Conservation (phyloP, 805 yeast species). For the Candida yuanshanica region DNA sequence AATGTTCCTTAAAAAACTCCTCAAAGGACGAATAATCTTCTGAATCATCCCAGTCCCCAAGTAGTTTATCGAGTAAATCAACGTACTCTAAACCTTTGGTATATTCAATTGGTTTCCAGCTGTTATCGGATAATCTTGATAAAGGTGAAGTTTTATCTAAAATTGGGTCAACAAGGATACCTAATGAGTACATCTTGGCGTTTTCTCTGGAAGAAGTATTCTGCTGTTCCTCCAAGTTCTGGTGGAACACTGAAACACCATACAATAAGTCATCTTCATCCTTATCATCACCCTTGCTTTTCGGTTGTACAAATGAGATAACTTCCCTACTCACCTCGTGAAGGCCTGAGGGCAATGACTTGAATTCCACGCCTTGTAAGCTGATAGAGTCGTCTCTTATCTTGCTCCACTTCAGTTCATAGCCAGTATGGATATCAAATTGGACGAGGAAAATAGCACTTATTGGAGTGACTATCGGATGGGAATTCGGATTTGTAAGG, state of each 20-base stretch:
- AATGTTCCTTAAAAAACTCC: slow-evolving; percentile 17
- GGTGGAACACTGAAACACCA: slow-evolving; percentile 49
- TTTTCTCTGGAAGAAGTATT: slow-evolving; percentile 30
- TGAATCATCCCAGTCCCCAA: slow-evolving; percentile 16
- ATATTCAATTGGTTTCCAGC: slow-evolving; percentile 38
- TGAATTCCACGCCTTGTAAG: slow-evolving; percentile 49
- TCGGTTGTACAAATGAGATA: slow-evolving; percentile 43
- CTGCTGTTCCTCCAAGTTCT: slow-evolving; percentile 30
- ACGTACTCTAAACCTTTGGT: slow-evolving; percentile 41
- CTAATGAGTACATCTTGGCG: slow-evolving; percentile 60
- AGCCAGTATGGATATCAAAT: slow-evolving; percentile 48
- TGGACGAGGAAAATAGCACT: slow-evolving; percentile 42
- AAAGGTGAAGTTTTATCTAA: slow-evolving; percentile 13
- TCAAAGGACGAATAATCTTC: slow-evolving; percentile 20
- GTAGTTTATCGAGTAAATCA: slow-evolving; percentile 27
- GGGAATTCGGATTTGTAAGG: neutral
- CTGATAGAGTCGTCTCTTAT: slow-evolving; percentile 23
- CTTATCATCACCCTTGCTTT: slow-evolving; percentile 12
- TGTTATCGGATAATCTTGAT: slow-evolving; percentile 5
- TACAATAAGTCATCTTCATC: slow-evolving; percentile 25
- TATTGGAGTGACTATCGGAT: slow-evolving; percentile 23
- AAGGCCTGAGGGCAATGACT: slow-evolving; percentile 64
- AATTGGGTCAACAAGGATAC: slow-evolving; percentile 47
- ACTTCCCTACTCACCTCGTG: slow-evolving; percentile 49
- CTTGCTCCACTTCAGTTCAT: slow-evolving; percentile 40